Evolutionary conservation across 2,329 filamentous ascomycete genomes (phyloP), one percentile per base, ranked within the genome.

Genomic region (Paecilomyces fulvus): DNA sequence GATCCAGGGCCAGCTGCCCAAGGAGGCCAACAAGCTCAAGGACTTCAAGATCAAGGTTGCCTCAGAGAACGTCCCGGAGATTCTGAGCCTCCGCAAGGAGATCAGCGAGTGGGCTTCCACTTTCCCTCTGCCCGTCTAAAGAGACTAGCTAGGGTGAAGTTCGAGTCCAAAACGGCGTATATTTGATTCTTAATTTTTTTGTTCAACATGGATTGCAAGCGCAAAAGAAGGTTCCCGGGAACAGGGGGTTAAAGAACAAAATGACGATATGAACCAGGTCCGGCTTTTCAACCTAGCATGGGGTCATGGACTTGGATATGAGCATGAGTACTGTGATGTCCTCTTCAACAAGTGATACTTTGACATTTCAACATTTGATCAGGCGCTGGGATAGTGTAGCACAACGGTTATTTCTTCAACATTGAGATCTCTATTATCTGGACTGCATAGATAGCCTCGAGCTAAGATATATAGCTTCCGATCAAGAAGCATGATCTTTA

Each of bases 21-120:
- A 96, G 85, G 89, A 94, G 77, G 90, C 90, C 70, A 99, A 97
- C 86, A 96, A 95, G 86, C 89, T 95, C 75, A 97, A 97, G 86
- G 94, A 99, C 82, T 97, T 99, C 88, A 95, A 92, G 83, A 86
- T 85, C 73, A 92, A 90, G 83, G 90, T 96, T 60, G 84, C 88
- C 57, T 79, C 81, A 64, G 92, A 90, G 62, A 83, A 87, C 70
- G 81, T 95, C 52, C 76, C 83, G 59, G 89, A 92, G 80, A 92
- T 99, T 77, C 86, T 88, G 73, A 83, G 82, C 65, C 82, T 96
- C 73, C 89, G 86, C 80, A 88, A 90, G 80, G 92, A 97, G 83
- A 91, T 99, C 73, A 81, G 90, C 51, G 78, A 78, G 52, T 99
- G 92, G 92, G 90, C 89, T 71, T 83, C 82, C 72, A 84, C 83